Evolutionary conservation across 768 basidiomycete species (phyloP).

Genomic region (Kwoniella newhampshirensis): DNA sequence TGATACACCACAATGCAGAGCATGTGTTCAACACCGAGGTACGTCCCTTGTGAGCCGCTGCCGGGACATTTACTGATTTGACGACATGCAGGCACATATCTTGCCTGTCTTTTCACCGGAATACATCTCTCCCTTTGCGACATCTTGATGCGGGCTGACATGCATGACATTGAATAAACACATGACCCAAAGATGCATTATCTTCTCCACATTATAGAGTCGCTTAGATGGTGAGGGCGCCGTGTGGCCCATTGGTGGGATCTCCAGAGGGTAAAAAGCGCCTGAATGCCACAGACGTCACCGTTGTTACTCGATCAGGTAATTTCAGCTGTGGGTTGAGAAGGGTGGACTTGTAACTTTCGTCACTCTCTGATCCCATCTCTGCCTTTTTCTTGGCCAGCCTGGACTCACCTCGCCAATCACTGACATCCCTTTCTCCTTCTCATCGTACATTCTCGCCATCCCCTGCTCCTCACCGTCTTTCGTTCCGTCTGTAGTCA

Average conservation of each 20-base stretch:
- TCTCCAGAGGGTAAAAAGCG: too few species aligned
- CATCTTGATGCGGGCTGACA: slow-evolving; percentile 13
- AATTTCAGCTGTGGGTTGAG: too few species aligned
- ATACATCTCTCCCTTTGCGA: slow-evolving; percentile 51
- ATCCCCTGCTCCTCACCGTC: slow-evolving; percentile 3
- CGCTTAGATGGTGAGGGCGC: too few species aligned
- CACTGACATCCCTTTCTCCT: neutral
- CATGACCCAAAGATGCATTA: slow-evolving; percentile 4
- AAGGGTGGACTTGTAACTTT: too few species aligned
- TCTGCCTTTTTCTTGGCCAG: neutral
- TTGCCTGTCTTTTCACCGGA: slow-evolving; percentile 67
- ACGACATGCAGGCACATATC: slow-evolving; percentile 61
- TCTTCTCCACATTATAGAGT: too few species aligned
- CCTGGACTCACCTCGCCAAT: neutral
- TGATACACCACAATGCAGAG: slow-evolving; percentile 56
- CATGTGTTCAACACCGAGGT: slow-evolving; percentile 94
- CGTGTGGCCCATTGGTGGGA: too few species aligned
- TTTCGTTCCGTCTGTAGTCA: neutral
- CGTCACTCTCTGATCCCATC: neutral
- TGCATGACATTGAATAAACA: neutral
- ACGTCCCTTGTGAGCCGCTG: slow-evolving; percentile 3
- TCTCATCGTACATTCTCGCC: neutral
- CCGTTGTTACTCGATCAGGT: too few species aligned
- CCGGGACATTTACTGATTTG: slow-evolving; percentile 64
- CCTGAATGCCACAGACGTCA: too few species aligned